phyloP scores from a whole-genome alignment of 176 grass and related monocot genomes.

The Saccharum officinarum region DNA sequence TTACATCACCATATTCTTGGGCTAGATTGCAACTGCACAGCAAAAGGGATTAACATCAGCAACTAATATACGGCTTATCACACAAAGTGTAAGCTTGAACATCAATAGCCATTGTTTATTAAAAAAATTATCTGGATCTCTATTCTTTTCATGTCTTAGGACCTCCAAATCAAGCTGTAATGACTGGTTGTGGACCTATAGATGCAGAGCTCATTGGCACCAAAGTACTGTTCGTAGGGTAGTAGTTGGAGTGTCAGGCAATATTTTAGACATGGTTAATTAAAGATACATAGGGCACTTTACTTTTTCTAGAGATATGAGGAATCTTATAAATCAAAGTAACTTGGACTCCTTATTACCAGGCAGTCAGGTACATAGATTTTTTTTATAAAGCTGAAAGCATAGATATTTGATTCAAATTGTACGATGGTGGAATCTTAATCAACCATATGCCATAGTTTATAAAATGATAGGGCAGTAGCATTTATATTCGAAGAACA shows the following conservation, averaged over 20 bases:
- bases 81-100: background rate
- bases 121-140: background rate
- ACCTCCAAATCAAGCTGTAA: background rate
- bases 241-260: background rate
- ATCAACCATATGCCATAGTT: background rate
- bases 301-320: background rate
- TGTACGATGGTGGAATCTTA: background rate
- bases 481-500: background rate
- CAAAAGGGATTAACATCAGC: constrained; percentile 21
- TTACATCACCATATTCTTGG: constrained; percentile 90
- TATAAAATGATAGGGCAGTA: background rate
- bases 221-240: background rate
- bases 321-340: background rate
- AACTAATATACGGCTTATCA: background rate
- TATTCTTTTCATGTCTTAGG: constrained; percentile 8
- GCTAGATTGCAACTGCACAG: constrained; percentile 75
- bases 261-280: background rate
- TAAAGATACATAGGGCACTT: background rate
- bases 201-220: background rate
- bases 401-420: background rate
- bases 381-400: background rate
- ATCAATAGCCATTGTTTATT: background rate
- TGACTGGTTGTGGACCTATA: background rate
- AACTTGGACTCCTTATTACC: background rate
- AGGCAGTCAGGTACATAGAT: background rate